Evolutionary conservation across 106 monocot genomes (phyloP).

Genomic region (Apostasia shenzhenica): DNA sequence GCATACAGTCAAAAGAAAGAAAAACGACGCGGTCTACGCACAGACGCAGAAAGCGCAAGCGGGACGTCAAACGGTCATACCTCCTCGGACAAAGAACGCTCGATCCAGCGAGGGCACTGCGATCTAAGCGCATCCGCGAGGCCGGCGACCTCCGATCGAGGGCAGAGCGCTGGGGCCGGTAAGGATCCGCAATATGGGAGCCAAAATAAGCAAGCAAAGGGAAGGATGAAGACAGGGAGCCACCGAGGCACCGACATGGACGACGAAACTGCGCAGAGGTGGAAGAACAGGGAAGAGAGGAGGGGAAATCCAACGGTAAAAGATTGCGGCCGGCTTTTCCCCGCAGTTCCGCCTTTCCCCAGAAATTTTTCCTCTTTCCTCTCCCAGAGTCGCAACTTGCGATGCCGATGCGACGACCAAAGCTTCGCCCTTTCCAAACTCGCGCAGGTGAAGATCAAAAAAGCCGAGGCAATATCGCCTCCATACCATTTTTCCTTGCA

Average conservation of each 20-base stretch:
- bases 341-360: background rate
- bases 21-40: background rate
- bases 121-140: slow-evolving; percentile 12
- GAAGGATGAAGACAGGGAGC: background rate
- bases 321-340: background rate
- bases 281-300: background rate
- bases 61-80: slow-evolving; percentile 5
- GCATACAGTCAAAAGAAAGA: too few species aligned
- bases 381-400: background rate
- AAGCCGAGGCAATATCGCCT: too few species aligned
- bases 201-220: background rate
- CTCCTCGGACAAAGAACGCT: slow-evolving; percentile 18
- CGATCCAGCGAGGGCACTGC: slow-evolving; percentile 37
- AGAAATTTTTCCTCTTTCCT: background rate
- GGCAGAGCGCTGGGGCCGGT: slow-evolving; percentile 6
- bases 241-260: slow-evolving; percentile 5
- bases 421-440: background rate
- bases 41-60: background rate
- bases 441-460: too few species aligned
- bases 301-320: background rate
- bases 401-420: background rate
- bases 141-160: slow-evolving; percentile 10
- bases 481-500: too few species aligned
- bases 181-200: background rate
- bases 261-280: background rate